Conservation (phyloP, 352 stramenopile genomes). For the Globisporangium cystogenes region DNA sequence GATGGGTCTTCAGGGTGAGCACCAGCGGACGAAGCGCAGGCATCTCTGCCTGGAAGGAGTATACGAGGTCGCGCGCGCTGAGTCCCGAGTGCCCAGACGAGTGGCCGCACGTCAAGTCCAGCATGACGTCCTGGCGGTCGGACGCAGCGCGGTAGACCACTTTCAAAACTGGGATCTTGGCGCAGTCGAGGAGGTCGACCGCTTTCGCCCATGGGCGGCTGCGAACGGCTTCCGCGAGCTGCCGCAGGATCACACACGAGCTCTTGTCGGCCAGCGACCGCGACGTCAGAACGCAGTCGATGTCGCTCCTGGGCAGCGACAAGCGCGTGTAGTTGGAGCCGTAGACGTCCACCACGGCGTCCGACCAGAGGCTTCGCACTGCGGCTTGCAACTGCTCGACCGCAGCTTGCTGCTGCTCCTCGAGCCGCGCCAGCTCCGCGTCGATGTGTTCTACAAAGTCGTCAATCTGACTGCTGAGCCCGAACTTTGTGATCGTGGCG, state of each 20-base stretch:
- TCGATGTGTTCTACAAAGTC: conserved; percentile 50
- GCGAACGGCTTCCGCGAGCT: conserved; percentile 82
- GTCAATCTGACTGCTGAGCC: conserved; percentile 32
- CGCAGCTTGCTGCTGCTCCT: conserved; percentile 40
- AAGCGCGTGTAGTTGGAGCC: conserved; percentile 96
- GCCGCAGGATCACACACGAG: conserved; percentile 87
- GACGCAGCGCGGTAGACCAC: conserved; percentile 43
- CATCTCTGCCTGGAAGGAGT: conserved; percentile 86
- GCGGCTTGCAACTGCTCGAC: conserved; percentile 37
- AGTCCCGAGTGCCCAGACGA: conserved; percentile 92
- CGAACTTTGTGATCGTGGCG: conserved; percentile 25
- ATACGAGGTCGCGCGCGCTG: conserved; percentile 89
- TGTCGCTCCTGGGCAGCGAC: conserved; percentile 92
- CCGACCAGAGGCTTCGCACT: conserved; percentile 71
- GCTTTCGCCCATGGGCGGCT: conserved; percentile 67
- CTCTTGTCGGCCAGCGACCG: conserved; percentile 68
- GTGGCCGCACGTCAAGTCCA: conserved; percentile 96
- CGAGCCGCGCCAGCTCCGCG: conserved; percentile 25
- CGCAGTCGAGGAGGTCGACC: conserved; percentile 92
- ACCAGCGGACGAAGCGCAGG: conserved; percentile 92
- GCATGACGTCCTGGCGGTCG: conserved; percentile 42
- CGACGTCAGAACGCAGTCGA: conserved; percentile 94
- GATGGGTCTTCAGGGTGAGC: conserved; percentile 91
- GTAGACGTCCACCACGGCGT: conserved; percentile 93
- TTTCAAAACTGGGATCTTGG: conserved; percentile 96